Evolutionary conservation across 2,329 filamentous ascomycete genomes (phyloP), one percentile per base, ranked within the genome.

Genomic region (Diplodia scrobiculata): DNA sequence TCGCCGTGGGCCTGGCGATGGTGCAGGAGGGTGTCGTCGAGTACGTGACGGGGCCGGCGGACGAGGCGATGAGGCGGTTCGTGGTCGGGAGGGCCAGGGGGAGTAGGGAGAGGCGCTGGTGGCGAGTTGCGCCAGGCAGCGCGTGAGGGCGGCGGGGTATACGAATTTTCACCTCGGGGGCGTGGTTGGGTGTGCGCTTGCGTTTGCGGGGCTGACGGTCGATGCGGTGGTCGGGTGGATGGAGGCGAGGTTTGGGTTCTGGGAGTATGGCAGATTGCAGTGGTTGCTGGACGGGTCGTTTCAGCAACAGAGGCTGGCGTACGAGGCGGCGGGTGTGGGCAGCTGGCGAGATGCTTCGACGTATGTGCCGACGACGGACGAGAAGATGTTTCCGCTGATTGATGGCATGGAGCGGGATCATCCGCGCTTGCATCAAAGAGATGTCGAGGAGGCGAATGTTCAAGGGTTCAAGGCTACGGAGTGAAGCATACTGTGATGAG

Each of bases 1-100:
- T 92, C 92, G 86, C 90, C 17, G 86, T 89, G 27, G 92, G 96
- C 74, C 91, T 89, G 72, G 84, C 86, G 0, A 92, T 93, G 0
- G 83, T 96, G 67, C 95, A 91, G 74, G 86, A 88, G 45, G 86
- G 85, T 0, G 86, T 87, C 25, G 82, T 96, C 65, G 89, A 86
- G 71, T 83, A 87, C 48, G 84, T 84, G 17, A 90, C 84, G 59
- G 51, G 51, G 17, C 51, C 51, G 2, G 14, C 27, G 1, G 27
- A 34, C 27, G 27, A 5, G 27, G 21, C 3, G 2, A 13, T 53
- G 27, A 6, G 11, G 29, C 27, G 14, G 5, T 53, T 53, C 51
- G 51, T 53, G 10, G 25, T 25, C 25, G 25, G 17, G 14, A 14
- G 5, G 38, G 13, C 3, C 1, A 4, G 9, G 51, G 36, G 7